A percentile compares a stretch with the other conserved stretches of the same genome.
phyloP scores from a whole-genome alignment of 75 land plant species.

The Sequoiadendron giganteum region DNA sequence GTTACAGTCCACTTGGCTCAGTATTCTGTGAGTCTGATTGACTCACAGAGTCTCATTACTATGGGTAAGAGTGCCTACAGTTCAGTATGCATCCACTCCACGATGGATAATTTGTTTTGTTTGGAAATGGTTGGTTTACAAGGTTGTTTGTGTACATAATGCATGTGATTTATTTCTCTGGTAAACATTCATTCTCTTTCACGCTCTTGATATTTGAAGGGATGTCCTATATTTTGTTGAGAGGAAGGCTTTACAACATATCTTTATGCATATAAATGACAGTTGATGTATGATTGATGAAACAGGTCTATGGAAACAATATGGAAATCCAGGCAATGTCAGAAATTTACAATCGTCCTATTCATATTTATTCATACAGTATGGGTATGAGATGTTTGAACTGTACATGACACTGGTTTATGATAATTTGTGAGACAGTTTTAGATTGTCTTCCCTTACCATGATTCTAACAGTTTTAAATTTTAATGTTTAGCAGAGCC shows the following conservation, averaged over 20 bases:
- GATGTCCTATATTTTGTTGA: neutral
- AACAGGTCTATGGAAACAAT: conserved; percentile 97
- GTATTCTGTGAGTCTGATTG: no score
- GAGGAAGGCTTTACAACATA: neutral
- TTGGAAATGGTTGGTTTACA: neutral
- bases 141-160: neutral
- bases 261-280: neutral
- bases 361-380: conserved; percentile 91
- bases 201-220: neutral
- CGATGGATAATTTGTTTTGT: neutral
- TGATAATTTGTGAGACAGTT: neutral
- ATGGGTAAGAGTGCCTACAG: no score
- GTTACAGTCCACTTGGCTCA: no score
- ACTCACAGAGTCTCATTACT: no score
- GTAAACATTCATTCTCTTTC: neutral
- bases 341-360: conserved; percentile 99
- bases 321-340: conserved; percentile 96
- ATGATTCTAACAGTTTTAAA: neutral
- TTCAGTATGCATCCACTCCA: neutral
- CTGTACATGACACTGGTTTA: neutral
- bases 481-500: conserved; percentile 62
- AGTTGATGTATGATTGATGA: neutral
- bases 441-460: neutral
- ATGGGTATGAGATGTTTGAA: conserved; percentile 53
- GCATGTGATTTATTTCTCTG: neutral